phyloP scores from a whole-genome alignment of 352 stramenopile species.

The Thalassiosira mediterranea region DNA sequence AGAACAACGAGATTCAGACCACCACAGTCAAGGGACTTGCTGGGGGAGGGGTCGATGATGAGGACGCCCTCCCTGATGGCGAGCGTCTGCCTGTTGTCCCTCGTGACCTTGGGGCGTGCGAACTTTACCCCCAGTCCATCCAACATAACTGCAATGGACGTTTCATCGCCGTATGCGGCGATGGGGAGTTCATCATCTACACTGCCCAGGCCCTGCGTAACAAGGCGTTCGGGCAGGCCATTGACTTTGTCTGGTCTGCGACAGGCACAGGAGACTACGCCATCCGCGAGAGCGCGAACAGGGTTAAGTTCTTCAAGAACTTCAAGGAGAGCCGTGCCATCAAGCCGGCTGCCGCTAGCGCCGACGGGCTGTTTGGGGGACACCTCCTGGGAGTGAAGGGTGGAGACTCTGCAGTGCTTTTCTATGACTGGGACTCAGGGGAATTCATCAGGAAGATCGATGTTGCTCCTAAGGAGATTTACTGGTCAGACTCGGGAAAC shows the following conservation, averaged over 20 bases:
- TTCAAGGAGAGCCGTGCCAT: constrained; percentile 97
- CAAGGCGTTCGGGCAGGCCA: constrained; percentile 95
- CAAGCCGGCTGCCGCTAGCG: constrained; percentile 91
- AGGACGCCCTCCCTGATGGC: constrained; percentile 81
- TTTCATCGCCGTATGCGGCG: constrained; percentile 97
- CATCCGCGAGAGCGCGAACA: constrained; percentile 94
- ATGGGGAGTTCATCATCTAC: constrained; percentile 99
- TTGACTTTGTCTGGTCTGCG: constrained; percentile 98
- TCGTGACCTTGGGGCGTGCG: constrained; percentile 94
- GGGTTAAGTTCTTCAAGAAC: constrained; percentile 98
- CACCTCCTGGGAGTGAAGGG: constrained; percentile 95
- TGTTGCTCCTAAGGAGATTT: constrained; percentile 95
- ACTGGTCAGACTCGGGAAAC: constrained; percentile 96
- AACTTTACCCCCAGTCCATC: constrained; percentile 97
- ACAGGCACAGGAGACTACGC: constrained; percentile 97
- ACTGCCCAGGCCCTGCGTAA: constrained; percentile 93
- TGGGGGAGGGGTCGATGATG: constrained; percentile 80
- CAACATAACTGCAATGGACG: constrained; percentile 99
- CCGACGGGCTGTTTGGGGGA: constrained; percentile 96
- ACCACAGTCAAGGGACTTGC: constrained; percentile 89
- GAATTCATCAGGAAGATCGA: constrained; percentile 98
- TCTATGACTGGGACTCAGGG: constrained; percentile 99
- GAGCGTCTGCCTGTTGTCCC: constrained; percentile 80
- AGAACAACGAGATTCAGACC: constrained; percentile 98
- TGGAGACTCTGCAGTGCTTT: constrained; percentile 92